Evolutionary conservation across 305 asterid genomes (phyloP), one percentile per base, ranked within the genome.

Genomic region (Stenogyne calaminthoides): DNA sequence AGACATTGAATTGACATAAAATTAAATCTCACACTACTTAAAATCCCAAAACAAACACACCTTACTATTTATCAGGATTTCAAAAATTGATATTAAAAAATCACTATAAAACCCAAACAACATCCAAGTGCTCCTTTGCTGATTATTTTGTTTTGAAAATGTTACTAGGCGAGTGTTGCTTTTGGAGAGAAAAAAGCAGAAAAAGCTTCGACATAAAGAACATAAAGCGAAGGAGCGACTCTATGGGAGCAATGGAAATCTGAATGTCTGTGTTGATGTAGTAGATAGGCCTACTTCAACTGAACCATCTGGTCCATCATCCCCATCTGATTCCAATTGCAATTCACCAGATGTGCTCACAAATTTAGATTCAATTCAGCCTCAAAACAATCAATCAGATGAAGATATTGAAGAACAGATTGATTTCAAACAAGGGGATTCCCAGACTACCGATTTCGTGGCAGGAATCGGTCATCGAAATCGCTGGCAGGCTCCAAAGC

Each of bases 141-240:
- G 61, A 78, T 40, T 70, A 46, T 70, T 75, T 69, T 69, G 51
- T 66, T 67, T 58, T 63, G 18, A 55, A 62, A 46, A 49, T 54
- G 63, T 75, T 61, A 56, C 29, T 56, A 91, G 97, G 86, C 89
- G 77, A 86, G 86, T 84, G 22, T 77, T 75, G 76, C 67, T 88
- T 76, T 73, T 86, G 83, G 90, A 86, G 84, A 88, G 85, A 83
- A 89, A 82, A 77, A 89, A 69, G 73, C 91, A 74, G 84, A 89
- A 85, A 81, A 89, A 85, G 84, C 89, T 84, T 80, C 89, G 89
- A 32, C 91, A 87, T 75, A 88, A 86, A 84, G 94, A 83, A 80
- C 97, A 85, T 73, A 86, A 81, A 77, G 82, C 70, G 74, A 89
- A 77, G 78, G 94, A 82, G 62, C 86, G 81, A 78, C 72, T 71